Evolutionary conservation across 1,284 basidiomycete genomes (phyloP), one percentile per base, ranked within the genome.

Genomic region (Tausonia pullulans): DNA sequence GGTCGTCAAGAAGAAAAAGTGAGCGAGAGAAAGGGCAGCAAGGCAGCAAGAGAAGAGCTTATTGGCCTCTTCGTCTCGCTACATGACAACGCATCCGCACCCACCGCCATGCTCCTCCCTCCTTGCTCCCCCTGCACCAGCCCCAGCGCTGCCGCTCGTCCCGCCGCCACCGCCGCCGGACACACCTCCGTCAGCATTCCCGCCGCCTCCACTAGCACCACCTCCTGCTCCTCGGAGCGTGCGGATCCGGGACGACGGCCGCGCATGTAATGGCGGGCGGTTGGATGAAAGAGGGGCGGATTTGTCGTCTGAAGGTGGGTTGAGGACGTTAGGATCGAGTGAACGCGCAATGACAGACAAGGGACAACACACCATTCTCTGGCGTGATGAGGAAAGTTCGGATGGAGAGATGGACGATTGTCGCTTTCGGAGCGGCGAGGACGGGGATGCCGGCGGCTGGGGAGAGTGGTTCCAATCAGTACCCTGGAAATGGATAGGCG

Each of bases 171-270:
- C 27, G 27, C 27, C 27, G 27, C 27, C 27, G 27, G 27, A 27
- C 27, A 27, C 27, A 27, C 27, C 27, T 27, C 27, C 27, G 27
- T 27, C 27, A 27, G 27, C 27, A 27, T 27, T 27, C 27, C 27
- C 27, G 27, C 27, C 27, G 27, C 27, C 27, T 27, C 27, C 27
- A 27, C 27, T 27, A 27, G 27, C 27, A 27, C 27, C 27, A 27
- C 27, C 27, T 27, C 27, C 27, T 27, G 27, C 27, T 27, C 27
- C 27, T 27, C 27, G 27, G 16, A 48, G 43, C 16, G 52, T 46
- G 44, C 54, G 60, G 45, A 61, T 61, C 13, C 60, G 44, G 5
- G 60, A 61, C 7, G 60, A 61, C 9, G 60, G 53, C 11, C 60
- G 60, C 3, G 60, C 49, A 46, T 61, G 60, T 3, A 61, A 45